Evolutionary conservation across 1,284 basidiomycete species (phyloP).

Genomic region (Cutaneotrichosporon cavernicola): DNA sequence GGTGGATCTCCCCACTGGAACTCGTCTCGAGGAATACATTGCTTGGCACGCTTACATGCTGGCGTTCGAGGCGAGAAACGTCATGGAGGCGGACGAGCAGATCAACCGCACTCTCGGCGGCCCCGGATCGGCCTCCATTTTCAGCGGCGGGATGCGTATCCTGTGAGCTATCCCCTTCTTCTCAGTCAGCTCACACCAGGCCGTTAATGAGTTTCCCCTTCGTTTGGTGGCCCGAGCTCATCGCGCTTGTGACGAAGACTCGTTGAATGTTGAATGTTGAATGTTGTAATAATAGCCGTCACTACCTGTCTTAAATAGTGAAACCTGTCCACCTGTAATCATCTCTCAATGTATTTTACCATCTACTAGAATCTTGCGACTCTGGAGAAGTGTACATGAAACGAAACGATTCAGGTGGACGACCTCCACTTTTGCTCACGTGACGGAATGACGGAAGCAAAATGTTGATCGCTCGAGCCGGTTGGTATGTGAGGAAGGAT

Average conservation of each 20-base stretch:
- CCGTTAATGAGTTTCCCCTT: conserved; percentile 50
- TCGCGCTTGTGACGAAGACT: conserved; percentile 28
- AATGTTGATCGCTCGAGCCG: conserved; percentile 8
- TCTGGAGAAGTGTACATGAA: not conserved
- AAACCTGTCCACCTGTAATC: not conserved
- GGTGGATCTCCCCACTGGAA: not conserved
- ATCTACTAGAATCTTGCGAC: not conserved
- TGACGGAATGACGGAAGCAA: conserved; percentile 5
- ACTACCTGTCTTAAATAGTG: not conserved
- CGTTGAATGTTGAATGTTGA: too few species aligned
- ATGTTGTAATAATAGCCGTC: not conserved
- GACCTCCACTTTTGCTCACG: conserved; percentile 11
- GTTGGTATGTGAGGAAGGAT: not conserved
- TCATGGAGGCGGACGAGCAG: conserved; percentile 36
- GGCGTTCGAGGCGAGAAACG: conserved; percentile 38
- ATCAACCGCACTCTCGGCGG: conserved; percentile 18
- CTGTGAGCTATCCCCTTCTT: conserved; percentile 23
- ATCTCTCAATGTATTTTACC: not conserved
- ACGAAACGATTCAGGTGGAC: not conserved
- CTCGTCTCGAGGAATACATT: conserved; percentile 33
- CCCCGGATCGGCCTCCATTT: conserved; percentile 9
- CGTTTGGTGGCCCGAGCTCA: conserved; percentile 43
- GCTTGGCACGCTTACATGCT: conserved; percentile 44
- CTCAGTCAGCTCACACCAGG: conserved; percentile 23
- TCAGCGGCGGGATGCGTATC: conserved; percentile 24